These are phyloP conservation scores for Lentinula detonsa DNA, from an alignment of 768 basidiomycete species.

Conservation along the genomic window DNA sequence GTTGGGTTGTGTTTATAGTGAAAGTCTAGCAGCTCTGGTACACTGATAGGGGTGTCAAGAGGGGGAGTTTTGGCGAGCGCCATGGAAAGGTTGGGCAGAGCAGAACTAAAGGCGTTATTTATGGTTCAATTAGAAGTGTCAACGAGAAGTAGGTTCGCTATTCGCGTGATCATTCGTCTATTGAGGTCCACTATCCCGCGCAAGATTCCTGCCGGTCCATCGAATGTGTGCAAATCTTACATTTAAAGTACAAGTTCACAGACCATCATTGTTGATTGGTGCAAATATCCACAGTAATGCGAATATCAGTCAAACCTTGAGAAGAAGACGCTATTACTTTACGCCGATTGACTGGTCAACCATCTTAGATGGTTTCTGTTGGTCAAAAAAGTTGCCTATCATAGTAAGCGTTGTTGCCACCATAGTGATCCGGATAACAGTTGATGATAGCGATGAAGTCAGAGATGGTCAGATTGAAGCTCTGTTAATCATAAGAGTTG, in stretches of 20 bases:
- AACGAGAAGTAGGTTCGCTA: not conserved
- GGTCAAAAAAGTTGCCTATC: too few relatives aligned
- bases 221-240: too few relatives aligned
- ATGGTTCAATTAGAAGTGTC: not conserved
- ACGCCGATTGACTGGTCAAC: not conserved
- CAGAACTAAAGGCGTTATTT: not conserved
- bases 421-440: too few relatives aligned
- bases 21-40: conserved; percentile 26
- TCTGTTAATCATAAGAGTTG: too few relatives aligned
- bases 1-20: conserved; percentile 27
- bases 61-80: not conserved
- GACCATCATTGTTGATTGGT: not conserved
- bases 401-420: too few relatives aligned
- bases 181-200: not conserved
- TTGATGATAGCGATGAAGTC: too few relatives aligned
- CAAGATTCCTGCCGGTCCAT: too few relatives aligned
- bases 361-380: too few relatives aligned
- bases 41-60: not conserved
- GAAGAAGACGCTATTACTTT: not conserved
- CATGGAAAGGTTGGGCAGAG: not conserved
- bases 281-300: not conserved
- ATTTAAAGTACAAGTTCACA: too few relatives aligned
- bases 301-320: not conserved
- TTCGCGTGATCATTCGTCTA: not conserved
- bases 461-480: too few relatives aligned